phyloP scores from a whole-genome alignment of 1,284 basidiomycete genomes.

The Heterobasidion occidentale region DNA sequence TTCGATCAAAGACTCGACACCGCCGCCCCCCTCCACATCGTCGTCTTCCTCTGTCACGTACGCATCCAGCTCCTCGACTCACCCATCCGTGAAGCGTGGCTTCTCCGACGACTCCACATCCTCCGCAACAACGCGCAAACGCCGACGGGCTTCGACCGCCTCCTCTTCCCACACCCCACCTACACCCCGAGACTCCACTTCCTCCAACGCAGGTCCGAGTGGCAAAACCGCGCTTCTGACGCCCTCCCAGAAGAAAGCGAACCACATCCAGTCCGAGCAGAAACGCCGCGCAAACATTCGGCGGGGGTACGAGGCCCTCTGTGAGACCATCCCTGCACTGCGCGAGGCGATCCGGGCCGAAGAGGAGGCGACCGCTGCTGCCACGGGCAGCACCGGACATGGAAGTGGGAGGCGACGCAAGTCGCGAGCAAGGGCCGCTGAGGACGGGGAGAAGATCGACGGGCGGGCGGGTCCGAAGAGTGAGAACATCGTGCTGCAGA shows the following conservation, averaged over 20 bases:
- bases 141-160: slow-evolving; percentile 6
- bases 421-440: slow-evolving; percentile 13
- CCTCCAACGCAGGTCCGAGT: background rate
- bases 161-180: slow-evolving; percentile 4
- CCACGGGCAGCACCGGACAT: slow-evolving; percentile 2
- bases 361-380: slow-evolving; percentile 33
- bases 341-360: slow-evolving; percentile 67
- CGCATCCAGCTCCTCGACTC: slow-evolving; percentile 6
- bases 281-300: slow-evolving; percentile 89
- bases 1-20: background rate
- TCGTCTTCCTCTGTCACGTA: slow-evolving; percentile 8
- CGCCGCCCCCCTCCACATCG: slow-evolving; percentile 3
- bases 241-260: slow-evolving; percentile 82
- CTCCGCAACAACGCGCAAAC: slow-evolving; percentile 5
- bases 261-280: slow-evolving; percentile 87
- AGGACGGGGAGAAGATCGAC: slow-evolving; percentile 56
- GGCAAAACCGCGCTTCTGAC: slow-evolving; percentile 26
- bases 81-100: slow-evolving; percentile 8
- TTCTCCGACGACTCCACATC: slow-evolving; percentile 9
- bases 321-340: slow-evolving; percentile 72
- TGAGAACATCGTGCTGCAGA: slow-evolving; percentile 77
- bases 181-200: background rate
- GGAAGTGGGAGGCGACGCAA: slow-evolving; percentile 23
- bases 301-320: slow-evolving; percentile 79
- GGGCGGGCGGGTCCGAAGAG: slow-evolving; percentile 78